These are phyloP conservation scores for Diaporthe citrichinensis DNA, from an alignment of 2,329 filamentous ascomycete species.

Conservation along the genomic window DNA sequence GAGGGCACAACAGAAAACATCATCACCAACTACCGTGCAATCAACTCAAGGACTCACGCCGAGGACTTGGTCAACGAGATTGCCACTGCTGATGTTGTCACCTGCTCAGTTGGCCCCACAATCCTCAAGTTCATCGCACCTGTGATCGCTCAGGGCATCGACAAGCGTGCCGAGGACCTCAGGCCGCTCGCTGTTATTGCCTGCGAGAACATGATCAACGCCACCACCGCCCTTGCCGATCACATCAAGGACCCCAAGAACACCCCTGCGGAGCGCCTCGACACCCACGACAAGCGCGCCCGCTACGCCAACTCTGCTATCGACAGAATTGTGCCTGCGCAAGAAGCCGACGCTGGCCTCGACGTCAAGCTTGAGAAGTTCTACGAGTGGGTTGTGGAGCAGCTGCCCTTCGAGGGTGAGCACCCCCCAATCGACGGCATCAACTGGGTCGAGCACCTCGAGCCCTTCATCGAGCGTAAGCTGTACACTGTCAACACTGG, in stretches of 20 bases:
- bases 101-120: conserved; percentile 96
- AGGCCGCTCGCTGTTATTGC: conserved; percentile 92
- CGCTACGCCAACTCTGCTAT: conserved; percentile 98
- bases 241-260: conserved; percentile 84
- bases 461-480: conserved; percentile 98
- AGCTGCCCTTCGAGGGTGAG: conserved; percentile 82
- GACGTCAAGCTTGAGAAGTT: conserved; percentile 98
- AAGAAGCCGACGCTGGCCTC: conserved; percentile 83
- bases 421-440: conserved; percentile 87
- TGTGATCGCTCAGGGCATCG: conserved; percentile 94
- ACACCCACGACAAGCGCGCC: conserved; percentile 79
- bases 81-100: conserved; percentile 88
- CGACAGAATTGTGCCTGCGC: conserved; percentile 96
- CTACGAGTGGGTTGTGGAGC: conserved; percentile 98
- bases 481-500: conserved; percentile 99
- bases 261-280: conserved; percentile 76
- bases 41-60: conserved; percentile 93
- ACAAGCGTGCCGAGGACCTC: conserved; percentile 74
- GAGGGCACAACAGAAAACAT: conserved; percentile 85
- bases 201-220: conserved; percentile 97
- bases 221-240: conserved; percentile 87
- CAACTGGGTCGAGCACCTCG: conserved; percentile 92
- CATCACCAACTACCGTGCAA: conserved; percentile 96
- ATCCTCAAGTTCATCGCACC: conserved; percentile 97
- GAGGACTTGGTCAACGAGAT: conserved; percentile 87